Evolutionary conservation across 1,284 basidiomycete genomes (phyloP).

Genomic region (Gomphus sp.): DNA sequence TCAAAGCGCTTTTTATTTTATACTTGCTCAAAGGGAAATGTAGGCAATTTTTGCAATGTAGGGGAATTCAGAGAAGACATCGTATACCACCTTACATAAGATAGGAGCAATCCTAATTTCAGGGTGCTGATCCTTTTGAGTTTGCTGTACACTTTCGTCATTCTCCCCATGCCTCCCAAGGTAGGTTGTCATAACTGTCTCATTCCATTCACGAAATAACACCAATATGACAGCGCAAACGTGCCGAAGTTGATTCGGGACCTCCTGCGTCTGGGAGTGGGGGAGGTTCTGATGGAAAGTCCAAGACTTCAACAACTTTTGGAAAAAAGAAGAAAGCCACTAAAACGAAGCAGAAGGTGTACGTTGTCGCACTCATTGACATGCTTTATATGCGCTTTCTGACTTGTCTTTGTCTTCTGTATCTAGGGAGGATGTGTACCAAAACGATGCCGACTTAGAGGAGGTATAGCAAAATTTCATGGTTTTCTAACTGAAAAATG

Average conservation of each 20-base stretch:
- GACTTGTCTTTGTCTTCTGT: conserved; percentile 43
- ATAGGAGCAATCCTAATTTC: too few species aligned
- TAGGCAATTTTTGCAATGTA: too few species aligned
- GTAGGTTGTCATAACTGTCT: neutral
- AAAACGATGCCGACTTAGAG: neutral
- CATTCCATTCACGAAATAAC: neutral
- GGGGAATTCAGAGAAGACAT: too few species aligned
- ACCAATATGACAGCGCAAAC: neutral
- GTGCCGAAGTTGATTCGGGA: neutral
- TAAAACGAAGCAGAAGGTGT: neutral
- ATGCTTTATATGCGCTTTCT: conserved; percentile 32
- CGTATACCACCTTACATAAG: too few species aligned
- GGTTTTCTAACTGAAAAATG: too few species aligned
- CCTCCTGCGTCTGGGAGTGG: neutral
- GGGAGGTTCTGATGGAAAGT: neutral
- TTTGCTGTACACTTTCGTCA: neutral
- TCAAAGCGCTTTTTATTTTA: neutral
- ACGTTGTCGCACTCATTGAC: neutral
- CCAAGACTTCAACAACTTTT: neutral
- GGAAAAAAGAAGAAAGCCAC: neutral
- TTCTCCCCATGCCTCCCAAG: neutral
- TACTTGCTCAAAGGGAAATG: neutral
- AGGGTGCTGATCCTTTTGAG: too few species aligned
- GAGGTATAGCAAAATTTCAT: neutral
- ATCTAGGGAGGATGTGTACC: conserved; percentile 30